These are phyloP conservation scores for Neurospora africana DNA, from an alignment of 495 filamentous ascomycete genomes.

Conservation along the genomic window DNA sequence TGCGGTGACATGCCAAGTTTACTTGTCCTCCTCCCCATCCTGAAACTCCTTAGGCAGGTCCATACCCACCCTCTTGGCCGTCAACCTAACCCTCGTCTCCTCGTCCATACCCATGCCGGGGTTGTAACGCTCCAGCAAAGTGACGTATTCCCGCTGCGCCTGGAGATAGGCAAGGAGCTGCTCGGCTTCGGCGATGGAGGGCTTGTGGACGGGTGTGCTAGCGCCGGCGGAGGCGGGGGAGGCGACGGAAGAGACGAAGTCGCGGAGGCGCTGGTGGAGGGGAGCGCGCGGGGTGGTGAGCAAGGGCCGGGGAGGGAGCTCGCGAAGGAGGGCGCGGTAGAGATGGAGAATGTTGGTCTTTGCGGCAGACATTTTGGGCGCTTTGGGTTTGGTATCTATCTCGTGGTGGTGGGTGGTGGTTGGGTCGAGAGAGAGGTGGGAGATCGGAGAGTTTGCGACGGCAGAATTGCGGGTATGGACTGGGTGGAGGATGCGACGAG, in stretches of 20 bases:
- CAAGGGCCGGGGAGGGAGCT: constrained; percentile 64
- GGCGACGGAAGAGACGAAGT: constrained; percentile 32
- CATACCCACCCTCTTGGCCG: constrained; percentile 81
- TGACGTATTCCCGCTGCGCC: constrained; percentile 72
- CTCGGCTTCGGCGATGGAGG: constrained; percentile 48
- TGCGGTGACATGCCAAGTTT: background rate
- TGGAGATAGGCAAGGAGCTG: constrained; percentile 71
- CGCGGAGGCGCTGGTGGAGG: constrained; percentile 49
- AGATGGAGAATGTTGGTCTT: constrained; percentile 53
- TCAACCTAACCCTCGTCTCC: constrained; percentile 73
- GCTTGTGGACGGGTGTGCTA: background rate
- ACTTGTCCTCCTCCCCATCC: constrained; percentile 4
- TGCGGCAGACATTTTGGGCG: constrained; percentile 11
- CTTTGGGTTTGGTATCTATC: background rate
- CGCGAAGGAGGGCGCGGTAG: constrained; percentile 84
- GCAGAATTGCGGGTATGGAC: background rate
- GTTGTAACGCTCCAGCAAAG: constrained; percentile 82
- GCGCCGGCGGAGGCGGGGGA: constrained; percentile 2
- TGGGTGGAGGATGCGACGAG: background rate
- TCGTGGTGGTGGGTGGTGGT: background rate
- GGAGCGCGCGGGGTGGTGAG: constrained; percentile 42
- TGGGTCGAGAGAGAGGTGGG: background rate
- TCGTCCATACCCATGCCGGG: constrained; percentile 76
- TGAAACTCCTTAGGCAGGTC: constrained; percentile 57
- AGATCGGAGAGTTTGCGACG: background rate